A percentile compares a stretch with the other conserved stretches of the same genome.
Conservation (phyloP, 768 basidiomycete genomes). For the Neoboletus subvelutipes region DNA sequence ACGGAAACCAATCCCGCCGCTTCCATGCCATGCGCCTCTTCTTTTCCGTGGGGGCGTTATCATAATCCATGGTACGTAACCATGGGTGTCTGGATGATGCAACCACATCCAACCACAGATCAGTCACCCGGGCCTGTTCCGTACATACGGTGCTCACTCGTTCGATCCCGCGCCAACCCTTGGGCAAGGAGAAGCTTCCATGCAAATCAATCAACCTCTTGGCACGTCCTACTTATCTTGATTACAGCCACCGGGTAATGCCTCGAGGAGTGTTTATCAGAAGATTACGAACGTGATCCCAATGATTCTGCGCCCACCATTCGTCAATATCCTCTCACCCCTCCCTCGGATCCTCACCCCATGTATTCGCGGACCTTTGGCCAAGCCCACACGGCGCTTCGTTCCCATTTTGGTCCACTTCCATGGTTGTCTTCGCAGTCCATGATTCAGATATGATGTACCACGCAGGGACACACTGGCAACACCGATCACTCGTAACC, state of each 20-base stretch:
- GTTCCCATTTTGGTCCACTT: background rate
- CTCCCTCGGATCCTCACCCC: background rate
- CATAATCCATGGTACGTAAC: conserved; percentile 2
- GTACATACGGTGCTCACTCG: background rate
- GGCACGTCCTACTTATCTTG: conserved; percentile 4
- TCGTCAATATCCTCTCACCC: background rate
- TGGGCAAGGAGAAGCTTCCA: conserved; percentile 12
- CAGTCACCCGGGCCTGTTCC: conserved; percentile 2
- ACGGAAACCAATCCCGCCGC: background rate
- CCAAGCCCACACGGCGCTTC: background rate
- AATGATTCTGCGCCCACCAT: background rate
- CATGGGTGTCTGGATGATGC: background rate
- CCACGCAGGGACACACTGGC: background rate
- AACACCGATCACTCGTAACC: background rate
- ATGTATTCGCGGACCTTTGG: background rate
- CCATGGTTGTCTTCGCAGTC: conserved; percentile 1
- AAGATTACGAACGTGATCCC: conserved; percentile 8
- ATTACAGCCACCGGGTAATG: background rate
- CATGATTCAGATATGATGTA: conserved; percentile 1
- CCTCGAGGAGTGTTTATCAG: conserved; percentile 13
- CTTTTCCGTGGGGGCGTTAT: background rate
- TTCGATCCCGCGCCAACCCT: background rate
- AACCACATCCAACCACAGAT: background rate
- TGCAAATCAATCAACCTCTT: conserved; percentile 18
- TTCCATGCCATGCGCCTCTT: background rate